A percentile compares a stretch with the other conserved stretches of the same genome.
Conservation (phyloP, 2,329 filamentous ascomycete species). For the Colletotrichum limetticola region DNA sequence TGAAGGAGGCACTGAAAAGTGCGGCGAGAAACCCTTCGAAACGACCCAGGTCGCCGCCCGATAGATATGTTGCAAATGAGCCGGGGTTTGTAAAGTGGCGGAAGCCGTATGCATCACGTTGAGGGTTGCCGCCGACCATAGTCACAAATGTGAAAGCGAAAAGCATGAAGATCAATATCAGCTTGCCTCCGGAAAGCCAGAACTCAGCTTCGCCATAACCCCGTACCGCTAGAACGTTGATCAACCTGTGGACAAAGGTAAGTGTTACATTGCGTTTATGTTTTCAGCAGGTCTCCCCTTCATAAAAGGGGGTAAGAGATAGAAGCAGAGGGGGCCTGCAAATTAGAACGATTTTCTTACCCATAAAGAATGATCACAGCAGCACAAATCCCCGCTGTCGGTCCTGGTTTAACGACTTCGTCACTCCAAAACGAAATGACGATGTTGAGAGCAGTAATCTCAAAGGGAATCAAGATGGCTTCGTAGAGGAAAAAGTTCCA, state of each 20-base stretch:
- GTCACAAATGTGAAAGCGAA: conserved; percentile 82
- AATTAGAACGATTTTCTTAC: not conserved
- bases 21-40: conserved; percentile 78
- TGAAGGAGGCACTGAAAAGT: conserved; percentile 72
- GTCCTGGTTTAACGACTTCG: conserved; percentile 11
- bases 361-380: not conserved
- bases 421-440: conserved; percentile 32
- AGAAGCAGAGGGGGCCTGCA: not conserved
- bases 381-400: conserved; percentile 28
- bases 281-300: conserved; percentile 19
- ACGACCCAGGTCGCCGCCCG: conserved; percentile 69
- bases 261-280: not conserved
- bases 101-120: conserved; percentile 76
- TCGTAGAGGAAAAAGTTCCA: conserved; percentile 60
- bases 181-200: conserved; percentile 70
- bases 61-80: conserved; percentile 69
- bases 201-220: conserved; percentile 72
- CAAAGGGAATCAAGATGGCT: conserved; percentile 55
- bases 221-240: conserved; percentile 44
- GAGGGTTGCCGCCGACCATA: conserved; percentile 82
- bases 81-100: conserved; percentile 73
- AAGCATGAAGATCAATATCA: conserved; percentile 73
- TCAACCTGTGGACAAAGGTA: conserved; percentile 36
- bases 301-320: not conserved
- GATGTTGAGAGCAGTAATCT: conserved; percentile 54